A percentile compares a stretch with the other conserved stretches of the same genome.
Evolutionary conservation across 768 basidiomycete genomes (phyloP).

Genomic region (Pleurotus giganteus): DNA sequence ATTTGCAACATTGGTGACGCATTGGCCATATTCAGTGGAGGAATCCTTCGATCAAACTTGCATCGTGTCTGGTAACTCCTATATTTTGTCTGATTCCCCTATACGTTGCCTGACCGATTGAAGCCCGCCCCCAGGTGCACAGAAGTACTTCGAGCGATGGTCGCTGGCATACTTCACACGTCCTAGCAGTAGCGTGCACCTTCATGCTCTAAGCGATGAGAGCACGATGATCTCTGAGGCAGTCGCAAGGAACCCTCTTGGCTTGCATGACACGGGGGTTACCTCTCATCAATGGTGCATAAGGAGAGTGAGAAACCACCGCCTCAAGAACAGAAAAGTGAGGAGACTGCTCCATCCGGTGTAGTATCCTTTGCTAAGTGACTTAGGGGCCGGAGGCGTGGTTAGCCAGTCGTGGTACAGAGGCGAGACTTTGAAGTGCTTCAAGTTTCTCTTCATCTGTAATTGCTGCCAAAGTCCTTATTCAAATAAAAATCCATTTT

Average conservation of each 20-base stretch:
- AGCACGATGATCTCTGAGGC: slow-evolving; percentile 37
- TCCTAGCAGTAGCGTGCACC: slow-evolving; percentile 35
- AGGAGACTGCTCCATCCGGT: neutral
- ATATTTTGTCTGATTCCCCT: neutral
- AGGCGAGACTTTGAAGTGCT: slow-evolving; percentile 3
- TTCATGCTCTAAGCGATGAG: slow-evolving; percentile 36
- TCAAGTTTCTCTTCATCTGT: neutral
- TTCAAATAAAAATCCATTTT: no score
- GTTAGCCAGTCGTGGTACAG: slow-evolving; percentile 19
- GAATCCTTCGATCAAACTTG: slow-evolving; percentile 48
- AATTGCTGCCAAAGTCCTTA: neutral
- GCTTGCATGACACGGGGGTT: slow-evolving; percentile 8
- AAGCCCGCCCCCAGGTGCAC: slow-evolving; percentile 44
- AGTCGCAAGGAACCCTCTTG: slow-evolving; percentile 26
- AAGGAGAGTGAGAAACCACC: slow-evolving; percentile 20
- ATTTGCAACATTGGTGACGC: slow-evolving; percentile 52
- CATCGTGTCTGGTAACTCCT: slow-evolving; percentile 46
- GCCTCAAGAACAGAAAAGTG: slow-evolving; percentile 19
- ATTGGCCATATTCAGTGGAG: slow-evolving; percentile 46
- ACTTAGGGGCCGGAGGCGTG: slow-evolving; percentile 15
- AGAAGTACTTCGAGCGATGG: slow-evolving; percentile 40
- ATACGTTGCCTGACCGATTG: slow-evolving; percentile 16
- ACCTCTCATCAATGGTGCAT: slow-evolving; percentile 21
- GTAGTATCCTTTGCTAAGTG: neutral
- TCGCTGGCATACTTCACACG: slow-evolving; percentile 53